Evolutionary conservation across 2,329 filamentous ascomycete genomes (phyloP).

Genomic region (Calonectria honghensis): DNA sequence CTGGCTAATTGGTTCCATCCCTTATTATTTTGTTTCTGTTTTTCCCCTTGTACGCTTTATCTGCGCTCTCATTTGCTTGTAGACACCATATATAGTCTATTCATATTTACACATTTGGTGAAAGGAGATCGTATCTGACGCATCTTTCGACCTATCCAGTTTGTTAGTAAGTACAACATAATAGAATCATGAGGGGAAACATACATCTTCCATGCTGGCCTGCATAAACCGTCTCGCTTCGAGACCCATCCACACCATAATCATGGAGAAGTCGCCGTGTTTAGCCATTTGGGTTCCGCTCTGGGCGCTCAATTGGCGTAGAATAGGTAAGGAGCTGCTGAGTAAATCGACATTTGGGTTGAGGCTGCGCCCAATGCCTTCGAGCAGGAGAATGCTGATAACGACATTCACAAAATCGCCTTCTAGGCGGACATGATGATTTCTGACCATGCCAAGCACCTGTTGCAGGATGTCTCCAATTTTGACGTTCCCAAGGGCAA

Average conservation of each 20-base stretch:
- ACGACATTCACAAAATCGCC: slow-evolving; percentile 99
- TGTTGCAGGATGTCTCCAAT: slow-evolving; percentile 96
- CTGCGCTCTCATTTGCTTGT: slow-evolving; percentile 34
- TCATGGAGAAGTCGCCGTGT: slow-evolving; percentile 86
- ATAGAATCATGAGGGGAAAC: background rate
- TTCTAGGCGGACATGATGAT: slow-evolving; percentile 94
- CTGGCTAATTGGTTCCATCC: background rate
- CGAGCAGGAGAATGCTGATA: slow-evolving; percentile 92
- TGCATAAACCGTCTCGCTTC: slow-evolving; percentile 93
- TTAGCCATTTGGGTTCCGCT: slow-evolving; percentile 82
- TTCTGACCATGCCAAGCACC: slow-evolving; percentile 92
- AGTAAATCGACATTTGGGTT: slow-evolving; percentile 93
- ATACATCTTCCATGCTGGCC: slow-evolving; percentile 89
- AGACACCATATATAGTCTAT: slow-evolving; percentile 30
- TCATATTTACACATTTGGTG: slow-evolving; percentile 84
- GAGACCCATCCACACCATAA: slow-evolving; percentile 92
- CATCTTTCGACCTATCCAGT: slow-evolving; percentile 83
- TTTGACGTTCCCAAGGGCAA: slow-evolving; percentile 94
- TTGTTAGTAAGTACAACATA: slow-evolving; percentile 26
- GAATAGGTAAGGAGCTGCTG: slow-evolving; percentile 88
- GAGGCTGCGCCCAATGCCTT: slow-evolving; percentile 92
- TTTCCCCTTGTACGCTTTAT: slow-evolving; percentile 41
- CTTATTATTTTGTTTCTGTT: slow-evolving; percentile 14
- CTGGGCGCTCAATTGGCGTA: slow-evolving; percentile 89
- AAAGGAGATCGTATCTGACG: slow-evolving; percentile 92